Evolutionary conservation across 2,329 filamentous ascomycete species (phyloP), one percentile per base, ranked within the genome.

Genomic region (Helminthosporium solani): DNA sequence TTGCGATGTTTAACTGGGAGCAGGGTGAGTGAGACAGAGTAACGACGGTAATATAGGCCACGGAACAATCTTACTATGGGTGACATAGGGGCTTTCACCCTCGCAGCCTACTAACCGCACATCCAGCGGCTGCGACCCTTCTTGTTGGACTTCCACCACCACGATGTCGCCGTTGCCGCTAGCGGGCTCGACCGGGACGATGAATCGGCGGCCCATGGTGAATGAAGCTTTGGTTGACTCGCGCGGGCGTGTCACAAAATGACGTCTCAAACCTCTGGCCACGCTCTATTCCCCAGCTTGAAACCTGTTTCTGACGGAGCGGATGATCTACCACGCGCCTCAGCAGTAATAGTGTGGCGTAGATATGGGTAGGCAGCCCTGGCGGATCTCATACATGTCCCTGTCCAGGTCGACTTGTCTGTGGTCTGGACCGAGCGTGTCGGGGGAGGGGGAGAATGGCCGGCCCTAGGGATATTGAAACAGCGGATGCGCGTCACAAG

Each of bases 101-200:
- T 90, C 86, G 23, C 86, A 89, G 27, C 80, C 86, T 27, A 85
- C 75, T 23, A 90, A 68, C 62, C 82, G 83, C 37, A 88, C 67
- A 66, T 89, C 84, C 23, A 90, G 71, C 1, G 78, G 75, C 46
- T 75, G 75, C 28, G 73, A 70, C n/a, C 74, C 64, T 68, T 76
- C 64, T 18, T 78, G 71, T 2, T 74, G 73, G 46, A 84, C 78
- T 57, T 87, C 78, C 15, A 87, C 62, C 18, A 90, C 75, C 23
- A 88, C 76, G 53, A 79, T 83, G 14, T 74, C 69, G 37, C 74
- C 72, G 36, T 77, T 71, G 18, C 59, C 63, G 46, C 79, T 79
- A 33, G 78, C 78, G 55, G 83, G 77, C 47, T 78, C 73, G 53
- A 89, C 73, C 50, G 81, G 79, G 43, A 88, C 70, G 48, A 88